A percentile compares a stretch with the other conserved stretches of the same genome.
phyloP scores from a whole-genome alignment of 2,329 filamentous ascomycete genomes.

The Ascosphaera pollenicola region DNA sequence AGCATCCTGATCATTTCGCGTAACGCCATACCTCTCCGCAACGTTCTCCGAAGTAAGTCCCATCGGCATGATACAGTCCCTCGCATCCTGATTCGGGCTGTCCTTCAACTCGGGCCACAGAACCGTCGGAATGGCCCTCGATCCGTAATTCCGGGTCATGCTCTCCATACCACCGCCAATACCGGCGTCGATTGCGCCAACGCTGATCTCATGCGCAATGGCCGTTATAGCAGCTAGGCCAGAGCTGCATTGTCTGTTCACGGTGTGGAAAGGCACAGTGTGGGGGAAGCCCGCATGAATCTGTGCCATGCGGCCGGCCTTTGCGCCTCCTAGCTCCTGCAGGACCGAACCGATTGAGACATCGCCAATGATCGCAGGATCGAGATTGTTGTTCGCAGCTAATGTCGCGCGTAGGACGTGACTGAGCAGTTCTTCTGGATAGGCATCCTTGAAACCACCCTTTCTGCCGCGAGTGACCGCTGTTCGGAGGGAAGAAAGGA shows the following conservation, averaged over 20 bases:
- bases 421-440: constrained; percentile 68
- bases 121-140: constrained; percentile 60
- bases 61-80: constrained; percentile 89
- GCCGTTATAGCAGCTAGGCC: constrained; percentile 56
- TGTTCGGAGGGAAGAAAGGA: constrained; percentile 77
- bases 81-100: constrained; percentile 41
- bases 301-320: constrained; percentile 78
- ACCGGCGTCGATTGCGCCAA: constrained; percentile 48
- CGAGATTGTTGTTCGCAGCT: constrained; percentile 47
- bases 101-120: constrained; percentile 54
- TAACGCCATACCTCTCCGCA: constrained; percentile 51
- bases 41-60: constrained; percentile 81
- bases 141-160: constrained; percentile 84
- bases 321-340: constrained; percentile 72
- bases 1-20: constrained; percentile 55
- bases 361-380: constrained; percentile 50
- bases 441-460: constrained; percentile 65
- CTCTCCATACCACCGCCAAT: constrained; percentile 87
- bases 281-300: constrained; percentile 60
- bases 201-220: constrained; percentile 53
- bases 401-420: constrained; percentile 44
- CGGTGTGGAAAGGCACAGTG: constrained; percentile 56
- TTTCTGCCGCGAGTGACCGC: constrained; percentile 67
- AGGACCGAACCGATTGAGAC: constrained; percentile 75
- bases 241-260: constrained; percentile 70